phyloP scores from a whole-genome alignment of 306 rosid species.

The Dryas alaskensis region DNA sequence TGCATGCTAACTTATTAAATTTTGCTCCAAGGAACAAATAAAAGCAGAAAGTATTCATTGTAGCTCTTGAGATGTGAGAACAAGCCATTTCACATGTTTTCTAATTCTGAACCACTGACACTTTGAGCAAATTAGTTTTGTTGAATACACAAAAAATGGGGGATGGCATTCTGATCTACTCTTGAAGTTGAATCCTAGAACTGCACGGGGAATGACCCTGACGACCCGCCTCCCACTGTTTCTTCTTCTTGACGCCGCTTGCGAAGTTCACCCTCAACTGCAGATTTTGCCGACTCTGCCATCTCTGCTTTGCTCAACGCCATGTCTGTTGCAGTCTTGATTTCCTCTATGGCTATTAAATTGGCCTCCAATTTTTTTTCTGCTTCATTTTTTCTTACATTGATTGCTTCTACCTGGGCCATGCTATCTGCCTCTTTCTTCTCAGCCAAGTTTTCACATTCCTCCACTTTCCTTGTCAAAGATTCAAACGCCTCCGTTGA shows the following conservation, averaged over 20 bases:
- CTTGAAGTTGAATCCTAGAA: constrained; percentile 3
- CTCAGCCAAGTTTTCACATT: constrained; percentile 44
- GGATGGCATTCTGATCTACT: neutral
- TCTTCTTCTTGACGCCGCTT: constrained; percentile 54
- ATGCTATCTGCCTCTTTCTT: constrained; percentile 44
- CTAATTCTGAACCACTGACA: neutral
- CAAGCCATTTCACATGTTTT: neutral
- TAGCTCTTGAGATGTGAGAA: neutral
- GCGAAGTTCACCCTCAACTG: constrained; percentile 55
- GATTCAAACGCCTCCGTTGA: constrained; percentile 47
- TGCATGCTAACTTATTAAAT: neutral
- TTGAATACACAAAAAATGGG: neutral
- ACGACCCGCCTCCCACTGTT: constrained; percentile 21
- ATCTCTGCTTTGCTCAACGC: constrained; percentile 65
- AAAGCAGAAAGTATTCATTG: neutral
- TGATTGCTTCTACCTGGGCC: constrained; percentile 41
- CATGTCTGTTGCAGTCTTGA: constrained; percentile 53
- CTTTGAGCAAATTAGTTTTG: neutral
- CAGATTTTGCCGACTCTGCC: constrained; percentile 61
- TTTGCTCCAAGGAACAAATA: neutral
- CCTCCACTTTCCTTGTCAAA: constrained; percentile 46
- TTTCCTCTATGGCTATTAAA: constrained; percentile 63
- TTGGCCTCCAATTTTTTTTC: constrained; percentile 55
- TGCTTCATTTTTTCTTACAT: constrained; percentile 41
- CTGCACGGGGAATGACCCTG: constrained; percentile 1